Base-by-base conservation (phyloP, 2,329 filamentous ascomycete species). In the Metarhizium sp. region DNA sequence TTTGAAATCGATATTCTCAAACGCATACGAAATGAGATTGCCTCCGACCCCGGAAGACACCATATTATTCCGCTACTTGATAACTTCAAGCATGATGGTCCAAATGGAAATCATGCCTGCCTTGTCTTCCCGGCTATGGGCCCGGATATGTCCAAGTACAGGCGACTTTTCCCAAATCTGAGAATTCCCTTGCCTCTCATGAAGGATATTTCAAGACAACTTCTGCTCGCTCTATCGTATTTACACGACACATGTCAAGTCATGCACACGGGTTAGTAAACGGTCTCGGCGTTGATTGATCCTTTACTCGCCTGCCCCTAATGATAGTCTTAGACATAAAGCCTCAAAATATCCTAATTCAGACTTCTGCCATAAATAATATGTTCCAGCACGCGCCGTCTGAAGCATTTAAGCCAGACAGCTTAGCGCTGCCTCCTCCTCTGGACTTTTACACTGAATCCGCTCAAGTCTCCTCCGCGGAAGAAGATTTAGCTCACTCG, bases 71-170 rank as follows among this genome's bases (percentile, higher is more conserved):
- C 50, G 20, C 55, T 66, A 0, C n/a, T 64, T 25, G 61, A 65
- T 36, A 48, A 63, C 0, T 69, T 69, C 43, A 50, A 62, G 7
- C 64, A 67, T 45, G 11, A 40, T 2, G 65, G 67, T 2, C 68
- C 66, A 6, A 62, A 69, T 43, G 66, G 68, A 8, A 59, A 54
- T 3, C 68, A 69, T 55, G 53, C 63, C n/a, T 69, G 65, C 43
- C 60, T 67, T 2, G 63, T 68, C n/a, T 64, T 64, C 25, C 59
- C 67, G 38, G 60, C 64, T 14, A 67, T 67, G 65, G 67, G 65
- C 1, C 62, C 62, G 7, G 60, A 43, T n/a, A 51, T 67, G 54
- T 54, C 56, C 4, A 52, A 55, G 5, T 62, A 54, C 42, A 54
- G 58, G n/a, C 49, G 53, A 14, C 50, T 52, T 8, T 42, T 45